Percentiles rank a stretch among this genome's conserved stretches.
Evolutionary conservation across 192 early-diverging fungal genomes (phyloP).

Genomic region (Coemansia sp.): DNA sequence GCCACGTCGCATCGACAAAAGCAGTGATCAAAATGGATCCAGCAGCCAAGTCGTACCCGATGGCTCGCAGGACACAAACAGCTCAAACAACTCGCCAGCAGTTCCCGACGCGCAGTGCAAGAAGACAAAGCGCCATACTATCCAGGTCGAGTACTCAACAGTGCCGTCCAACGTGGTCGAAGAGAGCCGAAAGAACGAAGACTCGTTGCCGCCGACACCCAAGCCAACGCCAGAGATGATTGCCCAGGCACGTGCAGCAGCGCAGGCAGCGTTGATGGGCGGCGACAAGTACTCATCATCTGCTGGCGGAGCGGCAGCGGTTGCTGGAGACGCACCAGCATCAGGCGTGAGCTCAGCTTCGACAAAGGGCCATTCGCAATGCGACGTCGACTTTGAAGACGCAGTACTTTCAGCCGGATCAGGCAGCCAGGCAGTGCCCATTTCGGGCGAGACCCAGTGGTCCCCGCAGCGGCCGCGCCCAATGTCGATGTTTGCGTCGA

Average conservation of each 20-base stretch:
- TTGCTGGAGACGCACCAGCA: constrained; percentile 3
- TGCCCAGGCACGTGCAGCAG: constrained; percentile 44
- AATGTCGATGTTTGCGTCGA: constrained; percentile 56
- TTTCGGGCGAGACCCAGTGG: constrained; percentile 9
- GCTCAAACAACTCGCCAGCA: constrained; percentile 37
- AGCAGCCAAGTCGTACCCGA: constrained; percentile 26
- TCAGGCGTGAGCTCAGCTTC: constrained; percentile 30
- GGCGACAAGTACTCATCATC: constrained; percentile 16
- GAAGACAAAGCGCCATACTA: constrained; percentile 60
- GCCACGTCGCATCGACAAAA: constrained; percentile 27
- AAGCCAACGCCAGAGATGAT: constrained; percentile 40
- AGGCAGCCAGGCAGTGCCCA: constrained; percentile 18
- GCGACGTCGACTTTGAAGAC: constrained; percentile 23
- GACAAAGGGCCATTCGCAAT: constrained; percentile 31
- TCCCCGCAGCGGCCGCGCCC: constrained; percentile 43
- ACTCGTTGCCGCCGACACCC: constrained; percentile 13
- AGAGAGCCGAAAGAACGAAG: constrained; percentile 16
- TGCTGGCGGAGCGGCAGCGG: constrained; percentile 1
- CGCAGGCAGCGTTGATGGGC: constrained; percentile 47
- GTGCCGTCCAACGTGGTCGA: constrained; percentile 9
- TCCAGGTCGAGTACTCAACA: constrained; percentile 59
- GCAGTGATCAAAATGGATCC: constrained; percentile 4
- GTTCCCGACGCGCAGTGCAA: constrained; percentile 40
- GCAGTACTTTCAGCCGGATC: constrained; percentile 2
- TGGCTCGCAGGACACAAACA: background rate